These are phyloP conservation scores for Russula foetens DNA, from an alignment of 768 basidiomycete species.

Conservation along the genomic window DNA sequence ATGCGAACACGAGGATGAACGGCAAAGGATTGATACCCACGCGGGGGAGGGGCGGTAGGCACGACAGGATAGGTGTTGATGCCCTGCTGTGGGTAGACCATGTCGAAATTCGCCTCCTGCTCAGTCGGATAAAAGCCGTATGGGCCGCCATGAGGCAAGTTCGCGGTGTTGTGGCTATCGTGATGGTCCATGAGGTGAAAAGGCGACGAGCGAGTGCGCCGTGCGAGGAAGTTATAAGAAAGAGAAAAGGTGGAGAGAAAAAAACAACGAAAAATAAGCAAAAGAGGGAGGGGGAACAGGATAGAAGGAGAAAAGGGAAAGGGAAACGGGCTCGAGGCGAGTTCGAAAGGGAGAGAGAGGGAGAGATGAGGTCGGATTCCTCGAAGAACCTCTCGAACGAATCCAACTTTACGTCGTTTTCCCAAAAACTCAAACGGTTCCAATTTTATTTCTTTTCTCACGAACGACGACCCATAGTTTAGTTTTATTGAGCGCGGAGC, in stretches of 20 bases:
- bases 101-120: slow-evolving; percentile 28
- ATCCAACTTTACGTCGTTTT: not conserved
- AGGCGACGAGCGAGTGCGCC: slow-evolving; percentile 20
- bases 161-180: slow-evolving; percentile 22
- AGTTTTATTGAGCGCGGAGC: not conserved
- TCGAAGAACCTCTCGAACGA: not conserved
- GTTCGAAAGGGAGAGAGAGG: slow-evolving; percentile 8
- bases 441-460: not conserved
- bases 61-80: slow-evolving; percentile 46
- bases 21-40: slow-evolving; percentile 50
- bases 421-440: not conserved
- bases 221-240: slow-evolving; percentile 17
- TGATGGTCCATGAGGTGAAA: slow-evolving; percentile 27
- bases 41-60: slow-evolving; percentile 51
- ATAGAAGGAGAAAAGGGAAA: not conserved
- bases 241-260: slow-evolving; percentile 25
- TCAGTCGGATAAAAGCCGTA: slow-evolving; percentile 30
- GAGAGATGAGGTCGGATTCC: not conserved
- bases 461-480: too few species aligned
- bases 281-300: slow-evolving; percentile 26
- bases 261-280: slow-evolving; percentile 26
- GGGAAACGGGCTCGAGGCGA: not conserved
- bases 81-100: slow-evolving; percentile 40
- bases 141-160: slow-evolving; percentile 25
- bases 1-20: slow-evolving; percentile 52